Base-by-base conservation (phyloP, 495 filamentous ascomycete species). In the Astrothelium subdiscretum region DNA sequence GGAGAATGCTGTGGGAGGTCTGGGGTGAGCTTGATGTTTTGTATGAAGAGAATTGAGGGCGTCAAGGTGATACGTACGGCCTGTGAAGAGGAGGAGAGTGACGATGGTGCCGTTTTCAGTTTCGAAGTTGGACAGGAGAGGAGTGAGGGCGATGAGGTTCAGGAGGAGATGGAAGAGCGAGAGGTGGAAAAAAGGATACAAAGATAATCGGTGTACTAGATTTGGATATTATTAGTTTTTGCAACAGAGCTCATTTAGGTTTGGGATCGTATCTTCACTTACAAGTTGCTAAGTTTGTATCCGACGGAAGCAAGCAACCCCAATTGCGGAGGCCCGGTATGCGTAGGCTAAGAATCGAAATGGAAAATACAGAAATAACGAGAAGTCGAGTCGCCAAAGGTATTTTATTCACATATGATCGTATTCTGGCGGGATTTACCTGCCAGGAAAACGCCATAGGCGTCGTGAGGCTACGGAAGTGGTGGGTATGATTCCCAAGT, bases 81-180 rank as follows among this genome's bases (percentile, higher is more conserved):
- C 95, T 65, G 91, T 79, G 72, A 97, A 95, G 67, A 97, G 78
- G 38, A 88, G 81, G 57, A 92, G 68, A 22, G 90, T 84, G 29
- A 87, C 86, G 67, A 97, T 76, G n/a, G 92, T 96, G 29, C 94
- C 94, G 76, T 94, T 81, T 70, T 96, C 92, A n/a, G 84, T 78
- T 75, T 98, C 94, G 71, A 97, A 98, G 54, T 91, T 81, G 73
- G 96, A 92, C 65, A 97, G 70, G 54, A 98, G 76, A 18, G 94
- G 94, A 12, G 84, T 84, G 63, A 97, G 74, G 3, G 91, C 87
- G 54, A 96, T 20, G 44, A 87, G 69, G 73, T 97, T 96, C 67
- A 97, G 71, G 31, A 92, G 65, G 54, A 84, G 76, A 71, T 97
- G 94, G 63, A 95, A 78, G 73, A 92, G 81, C 64, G 85, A 85